Base-by-base conservation (phyloP, 176 grass and related monocot genomes). In the Avena atlantica region DNA sequence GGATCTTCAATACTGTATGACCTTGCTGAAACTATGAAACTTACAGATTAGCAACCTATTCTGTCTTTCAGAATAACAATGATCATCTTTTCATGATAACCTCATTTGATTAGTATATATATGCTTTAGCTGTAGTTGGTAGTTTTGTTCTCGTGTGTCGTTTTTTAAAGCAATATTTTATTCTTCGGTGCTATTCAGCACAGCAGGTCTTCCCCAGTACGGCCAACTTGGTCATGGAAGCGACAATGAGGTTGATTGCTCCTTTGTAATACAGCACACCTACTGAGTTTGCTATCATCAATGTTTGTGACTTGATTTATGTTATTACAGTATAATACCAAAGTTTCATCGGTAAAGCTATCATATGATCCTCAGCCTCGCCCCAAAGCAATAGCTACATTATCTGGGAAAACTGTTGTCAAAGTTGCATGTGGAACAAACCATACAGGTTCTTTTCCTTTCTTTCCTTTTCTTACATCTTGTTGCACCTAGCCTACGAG, bases 371-470 rank as follows among this genome's bases (percentile, higher is more conserved):
- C 97, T 40, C 97, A 99, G 67, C 61, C 92, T 60, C 92, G 89
- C 34, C 97, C 97, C 12, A 84, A 87, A 80, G 85, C 89, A 45
- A 90, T 99, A 89, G 81, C 91, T 96, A 78, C 90, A 78, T 91
- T 98, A 49, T 98, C 92, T 76, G 97, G 76, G 48, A 96, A 96
- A 92, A 96, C 81, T 76, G 21, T 98, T 59, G 85, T 94, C 20
- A 98, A 98, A 89, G 92, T 91, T 86, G 97, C 97, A 61, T 96
- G 97, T 83, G 97, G 97, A 87, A 93, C 92, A 88, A 98, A 98
- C 80, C 97, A 98, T 89, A 94, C 97, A 96, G 97, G 97, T 98
- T 95, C 42, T 74, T 81, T 61, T 85, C 16, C 40, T 76, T 70
- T 66, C 56, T 47, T 76, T 78, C 40, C 76, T 85, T 62, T 48